Evolutionary conservation across 768 basidiomycete genomes (phyloP), one percentile per base, ranked within the genome.

Genomic region (Phlebiopsis gigantea): DNA sequence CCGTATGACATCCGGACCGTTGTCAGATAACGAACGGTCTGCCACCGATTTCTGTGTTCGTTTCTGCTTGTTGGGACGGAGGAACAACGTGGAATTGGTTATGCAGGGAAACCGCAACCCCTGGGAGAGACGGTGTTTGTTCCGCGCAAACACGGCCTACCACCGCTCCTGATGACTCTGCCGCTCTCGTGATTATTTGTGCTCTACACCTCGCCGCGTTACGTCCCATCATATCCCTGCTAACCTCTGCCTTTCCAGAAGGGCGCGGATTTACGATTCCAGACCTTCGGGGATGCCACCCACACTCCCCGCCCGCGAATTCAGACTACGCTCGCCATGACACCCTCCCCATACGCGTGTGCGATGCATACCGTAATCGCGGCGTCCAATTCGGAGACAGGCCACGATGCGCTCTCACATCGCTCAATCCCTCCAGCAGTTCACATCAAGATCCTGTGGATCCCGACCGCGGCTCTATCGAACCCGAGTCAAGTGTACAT

Each of bases 11-110:
- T 44, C 56, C 56, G 49, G 49, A 26, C 56, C 56, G 47, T 45
- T 52, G 48, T 49, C 49, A 52, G 47, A 50, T 52, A 57, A 57
- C n/a, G n/a, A n/a, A n/a, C 31, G 49, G 21, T 6, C 29, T 55
- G 43, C 17, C 53, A 44, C 17, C 24, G 29, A 24, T 42, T 53
- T 53, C 30, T 55, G 5, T 9, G 24, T 31, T 43, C 22, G 6
- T 22, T 29, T 46, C 26, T 24, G n/a, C 43, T 43, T 7, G 21
- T 25, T 28, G 42, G 25, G 45, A 46, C 25, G 42, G 28, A 26
- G 30, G 7, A 21, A 3, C 39, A 48, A 48, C 47, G 47, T 48
- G 47, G 47, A 48, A 25, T 30, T 48, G 26, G 47, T 29, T 48
- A 17, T 30, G 47, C 47, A 48, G 47, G 45, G 42, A 25, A 55